Base-by-base conservation (phyloP, 495 filamentous ascomycete species). In the Neurospora sp. region DNA sequence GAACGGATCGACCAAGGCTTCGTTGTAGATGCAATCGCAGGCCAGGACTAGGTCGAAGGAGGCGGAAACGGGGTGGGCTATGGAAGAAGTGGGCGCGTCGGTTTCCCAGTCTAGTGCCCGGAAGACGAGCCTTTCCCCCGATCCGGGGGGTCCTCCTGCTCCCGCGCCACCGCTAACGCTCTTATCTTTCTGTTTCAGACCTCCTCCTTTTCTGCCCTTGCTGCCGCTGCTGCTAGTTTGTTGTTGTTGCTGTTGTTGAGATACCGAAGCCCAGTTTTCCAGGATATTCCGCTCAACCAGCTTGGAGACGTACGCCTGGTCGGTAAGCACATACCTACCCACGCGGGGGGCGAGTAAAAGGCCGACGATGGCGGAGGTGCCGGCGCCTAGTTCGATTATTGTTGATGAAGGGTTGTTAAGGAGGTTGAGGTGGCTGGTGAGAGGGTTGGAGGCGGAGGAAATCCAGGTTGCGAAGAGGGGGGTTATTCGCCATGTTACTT, bases 401-500 rank as follows among this genome's bases (percentile, higher is more conserved):
- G 82, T 83, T 18, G 92, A 90, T 8, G 83, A 76, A 1, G 83
- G 68, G 42, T 10, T 22, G 79, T 27, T 59, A 1, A 31, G 1
- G 20, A 96, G 84, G 53, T 91, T 71, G n/a, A 81, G 80, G 71
- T 85, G 75, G 3, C 80, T 77, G 83, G 90, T 92, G 53, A 98
- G 87, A 0, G 88, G 79, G 79, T 94, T 94, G 38, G 79, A 77
- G n/a, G 84, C 76, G 12, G 85, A 84, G 37, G 87, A 83, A 42
- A 98, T 83, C 94, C 94, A 99, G 78, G 90, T 85, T 14, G 96
- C 92, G 78, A 98, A 90, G 70, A 88, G 83, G 27, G 96, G 94
- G 4, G 94, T 97, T 77, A 97, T 91, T 84, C 93, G 96, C 96
- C 96, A 99, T 18, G 96, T 83, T 22, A 95, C 93, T 92, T 71